Conservation (phyloP, 805 yeast genomes). For the Pichia californica region DNA sequence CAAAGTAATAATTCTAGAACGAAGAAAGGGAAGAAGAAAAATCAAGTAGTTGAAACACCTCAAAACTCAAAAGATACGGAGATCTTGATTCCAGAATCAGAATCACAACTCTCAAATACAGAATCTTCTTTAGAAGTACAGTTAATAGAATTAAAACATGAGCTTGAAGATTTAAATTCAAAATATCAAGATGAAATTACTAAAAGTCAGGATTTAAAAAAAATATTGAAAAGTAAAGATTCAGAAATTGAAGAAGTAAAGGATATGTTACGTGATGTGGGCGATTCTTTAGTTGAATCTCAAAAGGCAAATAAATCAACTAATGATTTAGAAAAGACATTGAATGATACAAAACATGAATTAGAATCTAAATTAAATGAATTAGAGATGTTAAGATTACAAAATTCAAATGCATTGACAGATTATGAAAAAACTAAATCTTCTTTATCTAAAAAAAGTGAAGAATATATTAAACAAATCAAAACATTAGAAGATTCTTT, state of each 20-base stretch:
- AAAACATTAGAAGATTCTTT: slow-evolving; percentile 16
- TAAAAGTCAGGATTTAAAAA: slow-evolving; percentile 18
- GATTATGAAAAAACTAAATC: slow-evolving; percentile 29
- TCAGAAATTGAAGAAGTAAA: slow-evolving; percentile 65
- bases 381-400: slow-evolving; percentile 29
- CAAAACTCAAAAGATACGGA: background rate
- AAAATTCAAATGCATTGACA: slow-evolving; percentile 31
- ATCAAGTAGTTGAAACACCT: background rate
- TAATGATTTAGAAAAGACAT: background rate
- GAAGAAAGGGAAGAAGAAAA: slow-evolving; percentile 16
- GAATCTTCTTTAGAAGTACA: slow-evolving; percentile 14
- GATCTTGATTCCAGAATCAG: background rate
- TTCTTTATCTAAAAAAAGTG: slow-evolving; percentile 22
- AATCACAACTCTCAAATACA: background rate
- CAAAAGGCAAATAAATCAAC: slow-evolving; percentile 33
- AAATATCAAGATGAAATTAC: slow-evolving; percentile 8
- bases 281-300: slow-evolving; percentile 67
- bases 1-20: slow-evolving; percentile 9
- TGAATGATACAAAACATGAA: slow-evolving; percentile 5
- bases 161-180: slow-evolving; percentile 16
- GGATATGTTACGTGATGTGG: slow-evolving; percentile 72
- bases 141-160: slow-evolving; percentile 22
- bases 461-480: slow-evolving; percentile 13
- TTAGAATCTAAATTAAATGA: slow-evolving; percentile 15
- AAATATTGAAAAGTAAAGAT: slow-evolving; percentile 33